Conservation (phyloP, 1,139 yeast genomes). For the Yamadazyma friedrichii region DNA sequence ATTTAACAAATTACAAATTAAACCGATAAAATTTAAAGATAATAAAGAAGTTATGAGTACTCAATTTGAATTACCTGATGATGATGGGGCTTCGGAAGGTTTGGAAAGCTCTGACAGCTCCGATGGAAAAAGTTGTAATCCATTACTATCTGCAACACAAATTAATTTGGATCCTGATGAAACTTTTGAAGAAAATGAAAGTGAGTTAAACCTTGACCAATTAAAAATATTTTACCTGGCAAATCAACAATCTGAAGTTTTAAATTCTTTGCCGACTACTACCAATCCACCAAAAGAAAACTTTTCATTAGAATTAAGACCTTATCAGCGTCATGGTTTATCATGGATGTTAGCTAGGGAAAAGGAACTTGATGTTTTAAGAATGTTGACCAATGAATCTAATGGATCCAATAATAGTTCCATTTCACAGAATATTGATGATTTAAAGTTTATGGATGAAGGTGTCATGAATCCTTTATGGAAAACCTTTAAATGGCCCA, state of each 20-base stretch:
- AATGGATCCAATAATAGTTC: constrained; percentile 4
- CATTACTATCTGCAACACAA: not conserved
- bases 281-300: constrained; percentile 54
- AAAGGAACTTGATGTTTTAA: constrained; percentile 46
- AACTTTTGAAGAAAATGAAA: constrained; percentile 14
- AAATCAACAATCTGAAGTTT: constrained; percentile 53
- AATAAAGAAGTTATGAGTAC: constrained; percentile 9
- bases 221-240: constrained; percentile 71
- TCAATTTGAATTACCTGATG: constrained; percentile 8
- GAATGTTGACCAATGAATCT: constrained; percentile 24
- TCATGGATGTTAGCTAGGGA: constrained; percentile 81
- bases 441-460: constrained; percentile 32
- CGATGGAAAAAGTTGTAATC: not conserved
- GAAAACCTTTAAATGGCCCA: constrained; percentile 80
- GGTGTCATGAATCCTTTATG: constrained; percentile 82
- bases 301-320: constrained; percentile 57
- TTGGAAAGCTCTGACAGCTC: not conserved
- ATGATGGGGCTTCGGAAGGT: not conserved
- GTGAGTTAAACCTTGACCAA: constrained; percentile 66
- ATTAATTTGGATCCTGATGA: constrained; percentile 1
- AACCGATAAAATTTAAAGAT: constrained; percentile 16
- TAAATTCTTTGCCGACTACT: constrained; percentile 57
- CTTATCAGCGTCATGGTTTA: constrained; percentile 77
- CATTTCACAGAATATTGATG: constrained; percentile 21
- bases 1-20: constrained; percentile 46